phyloP scores from a whole-genome alignment of 2,329 filamentous ascomycete genomes.

The Colletotrichum noveboracense region DNA sequence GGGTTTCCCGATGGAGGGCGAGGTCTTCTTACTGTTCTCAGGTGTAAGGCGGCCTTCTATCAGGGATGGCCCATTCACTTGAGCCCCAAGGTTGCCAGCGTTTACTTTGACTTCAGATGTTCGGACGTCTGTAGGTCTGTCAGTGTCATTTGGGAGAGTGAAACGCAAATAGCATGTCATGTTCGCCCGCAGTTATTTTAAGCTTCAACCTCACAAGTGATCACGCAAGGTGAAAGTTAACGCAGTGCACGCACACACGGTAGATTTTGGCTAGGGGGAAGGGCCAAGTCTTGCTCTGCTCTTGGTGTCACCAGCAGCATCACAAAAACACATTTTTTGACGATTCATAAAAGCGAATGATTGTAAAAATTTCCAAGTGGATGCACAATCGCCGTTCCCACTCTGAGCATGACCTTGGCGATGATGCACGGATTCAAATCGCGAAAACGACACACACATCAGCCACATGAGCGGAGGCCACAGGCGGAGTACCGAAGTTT shows the following conservation, averaged over 20 bases:
- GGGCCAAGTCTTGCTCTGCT: not conserved
- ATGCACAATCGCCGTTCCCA: not conserved
- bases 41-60: no score
- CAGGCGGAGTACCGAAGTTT: conserved; percentile 3
- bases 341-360: not conserved
- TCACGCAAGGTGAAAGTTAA: not conserved
- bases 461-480: not conserved
- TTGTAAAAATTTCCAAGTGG: not conserved
- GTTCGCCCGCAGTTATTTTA: not conserved
- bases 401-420: not conserved
- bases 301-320: not conserved
- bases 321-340: not conserved
- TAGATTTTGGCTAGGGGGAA: not conserved
- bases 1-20: not conserved
- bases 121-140: not conserved
- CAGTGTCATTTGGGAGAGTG: not conserved
- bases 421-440: not conserved
- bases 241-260: not conserved
- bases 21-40: not conserved
- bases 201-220: not conserved
- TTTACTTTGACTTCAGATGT: not conserved
- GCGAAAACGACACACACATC: not conserved
- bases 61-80: not conserved
- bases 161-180: not conserved
- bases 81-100: not conserved